Conservation (phyloP, 495 filamentous ascomycete genomes). For the Thozetella sp. region DNA sequence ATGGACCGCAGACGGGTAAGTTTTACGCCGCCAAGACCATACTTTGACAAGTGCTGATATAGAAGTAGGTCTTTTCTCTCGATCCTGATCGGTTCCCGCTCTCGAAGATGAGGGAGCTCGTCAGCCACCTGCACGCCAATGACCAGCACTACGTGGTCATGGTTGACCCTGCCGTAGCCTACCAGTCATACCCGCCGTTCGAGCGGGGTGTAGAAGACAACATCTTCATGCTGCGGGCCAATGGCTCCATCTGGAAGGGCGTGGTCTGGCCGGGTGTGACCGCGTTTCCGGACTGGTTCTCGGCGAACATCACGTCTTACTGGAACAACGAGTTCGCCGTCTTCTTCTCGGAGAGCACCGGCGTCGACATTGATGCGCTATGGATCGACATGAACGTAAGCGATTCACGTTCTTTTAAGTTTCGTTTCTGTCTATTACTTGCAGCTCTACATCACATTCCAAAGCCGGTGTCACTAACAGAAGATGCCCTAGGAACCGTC, state of each 20-base stretch:
- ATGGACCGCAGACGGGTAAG: constrained; percentile 60
- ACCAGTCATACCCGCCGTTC: constrained; percentile 67
- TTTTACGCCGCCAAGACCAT: too few relatives aligned
- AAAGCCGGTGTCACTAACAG: too few relatives aligned
- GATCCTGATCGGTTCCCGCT: constrained; percentile 75
- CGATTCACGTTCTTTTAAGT: too few relatives aligned
- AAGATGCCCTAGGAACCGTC: too few relatives aligned
- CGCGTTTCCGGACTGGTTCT: constrained; percentile 86
- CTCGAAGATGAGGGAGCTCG: constrained; percentile 65
- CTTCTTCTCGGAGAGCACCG: constrained; percentile 68
- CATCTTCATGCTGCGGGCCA: constrained; percentile 64
- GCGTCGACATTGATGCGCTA: constrained; percentile 81
- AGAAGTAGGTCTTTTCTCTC: constrained; percentile 68
- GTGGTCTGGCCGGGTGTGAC: constrained; percentile 87
- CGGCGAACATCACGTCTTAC: constrained; percentile 62
- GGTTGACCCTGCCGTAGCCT: constrained; percentile 83
- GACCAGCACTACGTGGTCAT: constrained; percentile 84
- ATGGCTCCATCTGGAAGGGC: constrained; percentile 72
- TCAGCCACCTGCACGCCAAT: constrained; percentile 70
- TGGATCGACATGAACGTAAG: constrained; percentile 94
- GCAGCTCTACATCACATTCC: too few relatives aligned
- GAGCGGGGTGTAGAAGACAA: constrained; percentile 61
- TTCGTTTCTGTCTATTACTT: too few relatives aligned
- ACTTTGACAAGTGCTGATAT: too few relatives aligned
- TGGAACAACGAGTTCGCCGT: constrained; percentile 73